Conservation (phyloP, 441 rosid genomes). For the Jatropha multifida region DNA sequence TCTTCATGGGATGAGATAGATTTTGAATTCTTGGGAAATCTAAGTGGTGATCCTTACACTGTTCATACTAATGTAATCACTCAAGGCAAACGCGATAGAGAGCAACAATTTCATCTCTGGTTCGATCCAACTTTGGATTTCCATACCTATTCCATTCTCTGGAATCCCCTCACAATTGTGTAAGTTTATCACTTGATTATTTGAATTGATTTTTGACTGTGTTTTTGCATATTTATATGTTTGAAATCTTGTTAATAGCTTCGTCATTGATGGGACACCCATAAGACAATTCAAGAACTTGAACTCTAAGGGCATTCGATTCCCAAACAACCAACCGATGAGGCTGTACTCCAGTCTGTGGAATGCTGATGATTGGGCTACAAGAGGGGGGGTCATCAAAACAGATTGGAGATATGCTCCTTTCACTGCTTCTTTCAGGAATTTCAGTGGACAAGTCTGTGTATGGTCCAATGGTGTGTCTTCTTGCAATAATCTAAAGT, state of each 20-base stretch:
- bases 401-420: conserved; percentile 47
- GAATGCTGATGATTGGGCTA: conserved; percentile 47
- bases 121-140: conserved; percentile 35
- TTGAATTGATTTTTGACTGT: too few species aligned
- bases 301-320: conserved; percentile 32
- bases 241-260: conserved; percentile 10
- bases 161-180: too few species aligned
- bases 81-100: conserved; percentile 43
- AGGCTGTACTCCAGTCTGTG: conserved; percentile 35
- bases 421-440: conserved; percentile 44
- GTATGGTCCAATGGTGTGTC: conserved; percentile 13
- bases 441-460: conserved; percentile 39
- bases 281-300: conserved; percentile 38
- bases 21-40: conserved; percentile 39
- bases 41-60: conserved; percentile 41
- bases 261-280: conserved; percentile 34
- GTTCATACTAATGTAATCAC: conserved; percentile 39
- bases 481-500: conserved; percentile 2
- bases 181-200: conserved; percentile 3
- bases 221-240: too few species aligned
- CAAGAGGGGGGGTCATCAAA: conserved; percentile 39
- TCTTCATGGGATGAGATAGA: conserved; percentile 45
- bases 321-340: conserved; percentile 38
- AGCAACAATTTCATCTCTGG: conserved; percentile 45
- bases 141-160: too few species aligned